Evolutionary conservation across 2,329 filamentous ascomycete genomes (phyloP).

Genomic region (Neofusicoccum umdonicola): DNA sequence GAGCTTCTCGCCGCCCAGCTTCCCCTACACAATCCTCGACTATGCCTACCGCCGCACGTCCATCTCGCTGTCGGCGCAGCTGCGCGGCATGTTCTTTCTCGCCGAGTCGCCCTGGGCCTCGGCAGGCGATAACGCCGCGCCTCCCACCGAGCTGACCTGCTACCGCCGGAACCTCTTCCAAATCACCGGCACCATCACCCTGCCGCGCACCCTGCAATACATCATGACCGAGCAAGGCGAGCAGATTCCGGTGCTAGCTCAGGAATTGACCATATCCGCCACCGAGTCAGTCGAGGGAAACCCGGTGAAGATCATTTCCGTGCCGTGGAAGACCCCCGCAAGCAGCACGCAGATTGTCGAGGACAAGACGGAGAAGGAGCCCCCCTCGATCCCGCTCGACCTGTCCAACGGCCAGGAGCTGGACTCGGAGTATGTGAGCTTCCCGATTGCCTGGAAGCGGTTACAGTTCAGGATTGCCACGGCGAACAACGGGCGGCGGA

Average conservation of each 20-base stretch:
- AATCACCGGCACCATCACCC: conserved; percentile 83
- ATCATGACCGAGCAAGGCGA: conserved; percentile 82
- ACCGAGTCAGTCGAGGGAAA: conserved; percentile 95
- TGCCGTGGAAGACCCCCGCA: conserved; percentile 95
- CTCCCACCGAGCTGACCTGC: conserved; percentile 82
- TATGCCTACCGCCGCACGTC: conserved; percentile 63
- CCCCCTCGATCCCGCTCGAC: conserved; percentile 73
- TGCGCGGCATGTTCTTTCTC: conserved; percentile 87
- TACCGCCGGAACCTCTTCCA: conserved; percentile 95
- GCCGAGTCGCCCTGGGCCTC: conserved; percentile 71
- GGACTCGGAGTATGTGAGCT: conserved; percentile 82
- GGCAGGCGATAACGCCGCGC: conserved; percentile 53
- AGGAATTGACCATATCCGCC: conserved; percentile 86
- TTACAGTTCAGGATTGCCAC: conserved; percentile 93
- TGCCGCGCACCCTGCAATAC: conserved; percentile 74
- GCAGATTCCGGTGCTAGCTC: conserved; percentile 74
- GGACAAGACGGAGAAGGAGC: conserved; percentile 78
- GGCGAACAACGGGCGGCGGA: conserved; percentile 90
- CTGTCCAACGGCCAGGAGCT: conserved; percentile 63
- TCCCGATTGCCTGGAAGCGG: conserved; percentile 90
- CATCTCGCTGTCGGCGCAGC: conserved; percentile 68
- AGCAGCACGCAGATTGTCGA: conserved; percentile 68
- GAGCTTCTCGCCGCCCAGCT: conserved; percentile 48
- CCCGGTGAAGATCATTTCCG: conserved; percentile 87
- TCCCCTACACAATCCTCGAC: conserved; percentile 62